These are phyloP conservation scores for Orbilia javanica DNA, from an alignment of 2,329 filamentous ascomycete genomes.

Conservation along the genomic window DNA sequence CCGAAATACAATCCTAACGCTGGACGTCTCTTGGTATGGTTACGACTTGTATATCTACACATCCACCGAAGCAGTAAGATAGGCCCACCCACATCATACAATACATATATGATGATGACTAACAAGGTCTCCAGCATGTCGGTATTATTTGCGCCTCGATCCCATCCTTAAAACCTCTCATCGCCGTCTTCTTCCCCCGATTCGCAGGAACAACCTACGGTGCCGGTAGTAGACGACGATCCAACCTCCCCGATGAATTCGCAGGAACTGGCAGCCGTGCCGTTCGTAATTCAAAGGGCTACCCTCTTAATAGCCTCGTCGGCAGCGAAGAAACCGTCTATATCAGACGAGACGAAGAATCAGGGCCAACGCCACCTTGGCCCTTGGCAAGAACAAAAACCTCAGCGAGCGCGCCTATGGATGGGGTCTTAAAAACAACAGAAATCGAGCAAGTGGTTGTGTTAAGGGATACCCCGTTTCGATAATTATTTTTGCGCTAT, in stretches of 20 bases:
- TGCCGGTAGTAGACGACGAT: slow-evolving; percentile 41
- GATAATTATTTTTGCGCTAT: slow-evolving; percentile 2
- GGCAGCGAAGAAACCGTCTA: slow-evolving; percentile 53
- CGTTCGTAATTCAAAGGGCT: slow-evolving; percentile 47
- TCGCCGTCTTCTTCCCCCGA: slow-evolving; percentile 54
- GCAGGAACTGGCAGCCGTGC: slow-evolving; percentile 26
- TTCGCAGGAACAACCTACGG: slow-evolving; percentile 44
- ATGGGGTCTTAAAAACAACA: slow-evolving; percentile 51
- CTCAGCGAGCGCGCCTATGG: neutral
- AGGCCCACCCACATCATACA: neutral
- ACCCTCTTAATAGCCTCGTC: slow-evolving; percentile 42
- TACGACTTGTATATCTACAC: slow-evolving; percentile 56
- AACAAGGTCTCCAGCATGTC: slow-evolving; percentile 39
- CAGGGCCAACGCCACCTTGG: slow-evolving; percentile 7
- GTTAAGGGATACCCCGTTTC: slow-evolving; percentile 29
- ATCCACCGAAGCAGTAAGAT: slow-evolving; percentile 55
- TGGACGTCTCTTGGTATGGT: slow-evolving; percentile 54
- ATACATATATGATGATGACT: neutral
- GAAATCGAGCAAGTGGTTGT: slow-evolving; percentile 50
- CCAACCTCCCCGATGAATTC: slow-evolving; percentile 32
- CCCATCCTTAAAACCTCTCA: slow-evolving; percentile 49
- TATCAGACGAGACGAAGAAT: slow-evolving; percentile 41
- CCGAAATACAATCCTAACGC: slow-evolving; percentile 45
- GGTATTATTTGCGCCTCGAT: slow-evolving; percentile 57
- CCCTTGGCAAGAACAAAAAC: slow-evolving; percentile 7